Evolutionary conservation across 164 flowering plant species (phyloP).

Genomic region (Stephania yunnanensis): DNA sequence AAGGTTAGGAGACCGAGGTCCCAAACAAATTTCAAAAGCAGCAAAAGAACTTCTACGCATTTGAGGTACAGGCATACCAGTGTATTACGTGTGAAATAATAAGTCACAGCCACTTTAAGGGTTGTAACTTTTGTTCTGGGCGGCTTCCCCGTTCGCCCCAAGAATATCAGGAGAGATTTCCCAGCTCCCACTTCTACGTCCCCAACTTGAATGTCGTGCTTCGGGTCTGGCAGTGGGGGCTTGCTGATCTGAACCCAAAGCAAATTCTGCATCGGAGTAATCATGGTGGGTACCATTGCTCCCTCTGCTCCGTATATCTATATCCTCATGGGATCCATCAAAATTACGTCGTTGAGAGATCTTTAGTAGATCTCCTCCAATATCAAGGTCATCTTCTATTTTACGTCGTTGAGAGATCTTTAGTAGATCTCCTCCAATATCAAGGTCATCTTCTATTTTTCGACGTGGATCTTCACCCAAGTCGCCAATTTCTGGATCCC

Average conservation of each 20-base stretch:
- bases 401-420: slow-evolving; percentile 78
- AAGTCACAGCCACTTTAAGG: slow-evolving; percentile 6
- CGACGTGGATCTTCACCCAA: slow-evolving; percentile 43
- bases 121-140: slow-evolving; percentile 33
- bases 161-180: slow-evolving; percentile 55
- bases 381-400: slow-evolving; percentile 76
- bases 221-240: slow-evolving; percentile 42
- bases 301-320: slow-evolving; percentile 64
- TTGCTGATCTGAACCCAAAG: slow-evolving; percentile 41
- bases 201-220: slow-evolving; percentile 54
- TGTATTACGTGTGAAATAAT: not conserved
- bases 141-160: slow-evolving; percentile 13
- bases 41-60: not conserved
- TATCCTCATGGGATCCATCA: slow-evolving; percentile 64
- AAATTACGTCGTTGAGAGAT: slow-evolving; percentile 71
- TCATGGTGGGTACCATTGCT: slow-evolving; percentile 52
- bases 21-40: not conserved
- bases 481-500: slow-evolving; percentile 50
- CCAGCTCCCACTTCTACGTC: slow-evolving; percentile 69
- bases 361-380: slow-evolving; percentile 78
- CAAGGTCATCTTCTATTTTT: slow-evolving; percentile 89
- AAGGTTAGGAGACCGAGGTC: not conserved
- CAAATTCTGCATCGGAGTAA: slow-evolving; percentile 48
- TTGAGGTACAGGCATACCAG: not conserved
- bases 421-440: slow-evolving; percentile 73